Evolutionary conservation across 192 early-diverging fungal species (phyloP).

Genomic region (Coemansia sp.): DNA sequence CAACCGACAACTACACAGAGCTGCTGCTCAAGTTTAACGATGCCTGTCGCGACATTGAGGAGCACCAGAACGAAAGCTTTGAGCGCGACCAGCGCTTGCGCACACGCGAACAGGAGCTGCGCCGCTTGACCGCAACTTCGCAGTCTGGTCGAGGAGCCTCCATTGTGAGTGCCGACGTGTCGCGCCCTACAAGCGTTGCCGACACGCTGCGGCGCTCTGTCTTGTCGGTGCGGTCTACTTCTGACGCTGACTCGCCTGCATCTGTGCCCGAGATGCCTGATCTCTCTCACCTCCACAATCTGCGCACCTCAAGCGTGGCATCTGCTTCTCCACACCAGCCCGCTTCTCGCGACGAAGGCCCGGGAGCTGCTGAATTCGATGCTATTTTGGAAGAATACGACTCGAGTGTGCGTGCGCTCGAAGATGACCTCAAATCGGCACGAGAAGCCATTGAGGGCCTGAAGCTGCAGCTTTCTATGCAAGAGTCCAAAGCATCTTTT

Average conservation of each 20-base stretch:
- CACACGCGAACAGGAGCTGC: constrained; percentile 47
- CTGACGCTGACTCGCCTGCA: not conserved
- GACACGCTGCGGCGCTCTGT: constrained; percentile 23
- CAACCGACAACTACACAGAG: constrained; percentile 57
- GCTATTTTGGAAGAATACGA: constrained; percentile 74
- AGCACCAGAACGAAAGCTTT: constrained; percentile 50
- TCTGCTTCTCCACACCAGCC: constrained; percentile 4
- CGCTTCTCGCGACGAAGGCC: constrained; percentile 13
- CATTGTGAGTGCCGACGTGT: not conserved
- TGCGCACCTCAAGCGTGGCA: constrained; percentile 15
- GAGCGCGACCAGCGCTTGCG: constrained; percentile 54
- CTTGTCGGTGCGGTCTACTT: not conserved
- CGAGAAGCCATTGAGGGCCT: constrained; percentile 60
- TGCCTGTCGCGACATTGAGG: constrained; percentile 53
- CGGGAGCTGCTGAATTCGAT: constrained; percentile 58
- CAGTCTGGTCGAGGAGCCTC: constrained; percentile 15
- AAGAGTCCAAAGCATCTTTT: constrained; percentile 55
- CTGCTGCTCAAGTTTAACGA: constrained; percentile 58
- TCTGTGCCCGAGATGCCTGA: constrained; percentile 23
- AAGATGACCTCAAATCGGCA: constrained; percentile 59
- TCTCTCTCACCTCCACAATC: constrained; percentile 21
- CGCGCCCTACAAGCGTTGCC: constrained; percentile 21
- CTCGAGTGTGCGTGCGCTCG: constrained; percentile 60
- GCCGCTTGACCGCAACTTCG: constrained; percentile 39
- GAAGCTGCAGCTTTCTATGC: constrained; percentile 57